These are phyloP conservation scores for Albizia julibrissin DNA, from an alignment of 306 rosid genomes.

Conservation along the genomic window DNA sequence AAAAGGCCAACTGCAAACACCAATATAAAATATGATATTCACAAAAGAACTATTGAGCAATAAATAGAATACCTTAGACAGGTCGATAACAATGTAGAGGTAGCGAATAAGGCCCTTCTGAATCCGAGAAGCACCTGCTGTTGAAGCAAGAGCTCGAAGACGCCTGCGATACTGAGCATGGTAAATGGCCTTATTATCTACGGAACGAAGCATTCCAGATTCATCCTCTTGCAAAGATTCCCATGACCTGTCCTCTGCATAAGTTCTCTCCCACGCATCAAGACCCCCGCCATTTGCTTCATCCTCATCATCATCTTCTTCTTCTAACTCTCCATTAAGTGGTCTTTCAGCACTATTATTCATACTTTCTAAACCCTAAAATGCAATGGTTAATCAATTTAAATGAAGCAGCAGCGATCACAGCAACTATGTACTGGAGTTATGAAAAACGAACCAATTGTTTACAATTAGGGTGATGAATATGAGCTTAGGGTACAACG, in stretches of 20 bases:
- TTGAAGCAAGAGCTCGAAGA: conserved; percentile 66
- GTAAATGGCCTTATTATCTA: conserved; percentile 66
- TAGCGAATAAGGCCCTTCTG: conserved; percentile 97
- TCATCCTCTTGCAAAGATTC: conserved; percentile 92
- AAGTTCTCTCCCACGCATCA: conserved; percentile 90
- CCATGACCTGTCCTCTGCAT: conserved; percentile 96
- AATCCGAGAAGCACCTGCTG: conserved; percentile 69
- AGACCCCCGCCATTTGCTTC: conserved; percentile 62
- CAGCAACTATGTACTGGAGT: neutral
- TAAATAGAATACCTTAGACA: conserved; percentile 66
- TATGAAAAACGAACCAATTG: neutral
- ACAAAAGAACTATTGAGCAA: conserved; percentile 9
- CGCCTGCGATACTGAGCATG: conserved; percentile 94
- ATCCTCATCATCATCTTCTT: conserved; percentile 80
- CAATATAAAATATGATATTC: neutral
- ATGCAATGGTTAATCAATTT: conserved; percentile 23
- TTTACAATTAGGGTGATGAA: neutral
- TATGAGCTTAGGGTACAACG: neutral
- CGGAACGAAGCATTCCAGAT: conserved; percentile 90
- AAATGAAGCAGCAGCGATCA: conserved; percentile 12
- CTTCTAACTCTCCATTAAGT: conserved; percentile 60
- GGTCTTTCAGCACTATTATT: conserved; percentile 57
- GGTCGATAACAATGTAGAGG: conserved; percentile 69
- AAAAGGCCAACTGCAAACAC: neutral
- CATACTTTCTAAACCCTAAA: conserved; percentile 48